These are phyloP conservation scores for Plasmodium vivax DNA, from an alignment of 169 alveolate species.

Conservation along the genomic window DNA sequence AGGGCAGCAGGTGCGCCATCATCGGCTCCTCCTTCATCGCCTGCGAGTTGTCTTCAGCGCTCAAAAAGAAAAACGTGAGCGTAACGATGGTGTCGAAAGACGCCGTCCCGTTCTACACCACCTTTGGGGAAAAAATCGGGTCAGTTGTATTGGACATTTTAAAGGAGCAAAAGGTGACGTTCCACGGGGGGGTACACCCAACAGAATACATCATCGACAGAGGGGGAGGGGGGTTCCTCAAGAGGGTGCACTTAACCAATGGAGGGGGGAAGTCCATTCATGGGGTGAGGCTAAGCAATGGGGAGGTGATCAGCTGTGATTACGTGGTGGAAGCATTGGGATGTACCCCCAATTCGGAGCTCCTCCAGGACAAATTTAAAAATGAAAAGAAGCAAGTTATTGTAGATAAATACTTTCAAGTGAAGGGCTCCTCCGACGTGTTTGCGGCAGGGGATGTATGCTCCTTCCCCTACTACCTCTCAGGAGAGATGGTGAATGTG, in stretches of 20 bases:
- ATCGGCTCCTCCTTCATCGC: conserved; percentile 86
- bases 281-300: conserved; percentile 78
- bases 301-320: conserved; percentile 80
- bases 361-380: conserved; percentile 76
- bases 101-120: conserved; percentile 73
- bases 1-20: conserved; percentile 77
- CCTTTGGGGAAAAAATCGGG: conserved; percentile 81
- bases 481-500: conserved; percentile 79
- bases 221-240: background rate
- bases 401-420: conserved; percentile 79
- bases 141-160: conserved; percentile 74
- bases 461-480: conserved; percentile 80
- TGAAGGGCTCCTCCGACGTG: conserved; percentile 79
- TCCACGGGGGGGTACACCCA: conserved; percentile 72
- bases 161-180: conserved; percentile 76
- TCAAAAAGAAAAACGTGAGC: conserved; percentile 78
- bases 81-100: conserved; percentile 80
- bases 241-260: background rate
- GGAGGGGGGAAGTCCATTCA: conserved; percentile 43
- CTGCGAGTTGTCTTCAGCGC: conserved; percentile 83
- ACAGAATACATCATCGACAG: conserved; percentile 56
- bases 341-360: conserved; percentile 76
- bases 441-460: conserved; percentile 86
- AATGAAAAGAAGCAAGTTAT: conserved; percentile 74
- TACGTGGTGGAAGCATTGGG: conserved; percentile 87